Base-by-base conservation (phyloP, 805 yeast species). In the Henningerozyma blattae region DNA sequence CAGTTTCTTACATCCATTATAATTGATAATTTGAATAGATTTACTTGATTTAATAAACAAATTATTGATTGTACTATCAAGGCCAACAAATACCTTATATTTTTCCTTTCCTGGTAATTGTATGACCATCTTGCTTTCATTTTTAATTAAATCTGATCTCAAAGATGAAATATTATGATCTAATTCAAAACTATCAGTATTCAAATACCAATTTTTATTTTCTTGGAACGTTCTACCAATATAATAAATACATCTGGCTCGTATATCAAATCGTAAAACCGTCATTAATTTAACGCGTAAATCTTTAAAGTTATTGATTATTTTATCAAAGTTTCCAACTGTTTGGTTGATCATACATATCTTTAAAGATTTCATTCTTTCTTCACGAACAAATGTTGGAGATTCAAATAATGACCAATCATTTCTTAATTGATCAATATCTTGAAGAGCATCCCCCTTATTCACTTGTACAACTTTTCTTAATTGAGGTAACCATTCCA, bases 401-500 rank as follows among this genome's bases (percentile, higher is more conserved):
- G 56, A 44, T 34, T 62, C 66, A 44, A 57, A 60, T 37, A 62
- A 58, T n/a, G 64, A 48, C 67, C 67, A 63, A 25, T 48, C 46
- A 17, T 44, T 46, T 31, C 63, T 52, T 12, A 62, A 36, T 30
- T 52, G 51, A 34, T 60, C 64, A 14, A 56, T 48, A 22, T 52
- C 37, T n/a, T 41, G 35, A 1, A 16, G n/a, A 8, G 10, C 18
- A 4, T 35, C 35, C 4, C 42, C 34, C 15, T 24, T 29, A 14
- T 37, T 15, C 15, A 33, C 13, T 14, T 42, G 42, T 5, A 58
- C 51, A 7, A 61, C 63, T 34, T 70, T 68, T 34, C 70, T 62
- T 47, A 76, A 54, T 4, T 48, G 48, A 1, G 82, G 78, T 29
- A 82, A 61, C 81, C 86, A 77, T 14, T 60, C 45, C 27, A 72